A percentile compares a stretch with the other conserved stretches of the same genome.
Conservation (phyloP, 2,329 filamentous ascomycete species). For the Coniochaeta sp. region DNA sequence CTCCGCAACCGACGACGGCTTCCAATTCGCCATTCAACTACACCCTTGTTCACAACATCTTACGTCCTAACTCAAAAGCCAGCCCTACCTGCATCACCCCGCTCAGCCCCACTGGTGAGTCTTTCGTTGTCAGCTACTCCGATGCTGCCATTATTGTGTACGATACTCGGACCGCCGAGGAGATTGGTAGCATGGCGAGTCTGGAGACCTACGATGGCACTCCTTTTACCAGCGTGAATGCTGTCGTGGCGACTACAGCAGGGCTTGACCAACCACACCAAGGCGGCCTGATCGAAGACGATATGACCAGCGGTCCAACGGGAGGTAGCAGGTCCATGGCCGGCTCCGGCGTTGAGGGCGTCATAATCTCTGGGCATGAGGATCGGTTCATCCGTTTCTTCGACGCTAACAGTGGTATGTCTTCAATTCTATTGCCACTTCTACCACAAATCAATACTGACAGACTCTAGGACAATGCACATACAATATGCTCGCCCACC, state of each 20-base stretch:
- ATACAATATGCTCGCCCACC: slow-evolving; percentile 96
- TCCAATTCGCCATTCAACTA: slow-evolving; percentile 82
- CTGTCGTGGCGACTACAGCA: slow-evolving; percentile 78
- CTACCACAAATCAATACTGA: not conserved
- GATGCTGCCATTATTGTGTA: slow-evolving; percentile 89
- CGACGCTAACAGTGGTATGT: slow-evolving; percentile 95
- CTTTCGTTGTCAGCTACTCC: slow-evolving; percentile 87
- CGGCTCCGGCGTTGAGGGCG: slow-evolving; percentile 78
- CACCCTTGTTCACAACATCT: slow-evolving; percentile 80
- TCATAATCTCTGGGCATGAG: slow-evolving; percentile 94
- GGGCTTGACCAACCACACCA: slow-evolving; percentile 66
- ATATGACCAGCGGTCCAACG: slow-evolving; percentile 66
- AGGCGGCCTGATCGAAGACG: slow-evolving; percentile 62
- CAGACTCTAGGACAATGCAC: slow-evolving; percentile 78
- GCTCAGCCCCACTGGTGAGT: slow-evolving; percentile 72
- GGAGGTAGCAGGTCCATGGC: slow-evolving; percentile 56
- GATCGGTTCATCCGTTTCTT: slow-evolving; percentile 96
- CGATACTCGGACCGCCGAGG: slow-evolving; percentile 85
- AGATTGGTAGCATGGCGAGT: slow-evolving; percentile 88
- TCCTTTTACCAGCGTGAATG: slow-evolving; percentile 71
- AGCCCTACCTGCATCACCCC: slow-evolving; percentile 92
- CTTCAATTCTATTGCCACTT: not conserved
- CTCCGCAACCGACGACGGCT: slow-evolving; percentile 80
- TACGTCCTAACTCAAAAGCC: slow-evolving; percentile 56
- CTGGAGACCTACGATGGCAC: slow-evolving; percentile 90